phyloP scores from a whole-genome alignment of 2,329 filamentous ascomycete species.

The Phaeomoniella chlamydospora region DNA sequence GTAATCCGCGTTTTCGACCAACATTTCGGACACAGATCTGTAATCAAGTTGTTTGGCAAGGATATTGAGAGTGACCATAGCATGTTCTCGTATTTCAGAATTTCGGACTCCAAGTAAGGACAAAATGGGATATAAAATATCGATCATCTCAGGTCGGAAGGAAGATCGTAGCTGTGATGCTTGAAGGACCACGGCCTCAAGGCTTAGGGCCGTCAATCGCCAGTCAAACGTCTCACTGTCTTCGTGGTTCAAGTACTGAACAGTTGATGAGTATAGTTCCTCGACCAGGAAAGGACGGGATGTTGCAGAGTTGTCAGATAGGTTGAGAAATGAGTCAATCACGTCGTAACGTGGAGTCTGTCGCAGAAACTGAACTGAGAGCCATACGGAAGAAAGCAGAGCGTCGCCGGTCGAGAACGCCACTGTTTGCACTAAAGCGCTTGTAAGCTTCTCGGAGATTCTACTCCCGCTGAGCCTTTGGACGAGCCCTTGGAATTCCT shows the following conservation, averaged over 20 bases:
- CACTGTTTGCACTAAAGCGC: constrained; percentile 50
- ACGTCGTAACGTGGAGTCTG: constrained; percentile 35
- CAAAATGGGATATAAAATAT: constrained; percentile 80
- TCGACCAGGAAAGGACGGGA: constrained; percentile 22
- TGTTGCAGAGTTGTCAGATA: constrained; percentile 23
- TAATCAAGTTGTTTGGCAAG: constrained; percentile 69
- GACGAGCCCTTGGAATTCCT: constrained; percentile 44
- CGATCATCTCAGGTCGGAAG: constrained; percentile 77
- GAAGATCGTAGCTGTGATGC: constrained; percentile 49
- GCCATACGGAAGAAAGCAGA: constrained; percentile 63
- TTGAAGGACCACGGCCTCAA: constrained; percentile 68
- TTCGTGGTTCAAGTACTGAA: constrained; percentile 18
- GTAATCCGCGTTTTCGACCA: constrained; percentile 89
- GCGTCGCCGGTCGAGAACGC: constrained; percentile 42
- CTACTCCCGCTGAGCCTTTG: constrained; percentile 37
- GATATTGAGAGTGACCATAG: constrained; percentile 68
- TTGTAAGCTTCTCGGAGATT: constrained; percentile 36
- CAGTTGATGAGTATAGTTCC: constrained; percentile 27
- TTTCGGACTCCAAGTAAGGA: constrained; percentile 68
- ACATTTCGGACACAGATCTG: constrained; percentile 55
- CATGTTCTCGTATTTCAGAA: constrained; percentile 57
- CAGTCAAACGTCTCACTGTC: constrained; percentile 41
- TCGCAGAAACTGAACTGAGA: constrained; percentile 58
- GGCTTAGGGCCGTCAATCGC: constrained; percentile 60
- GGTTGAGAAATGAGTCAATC: constrained; percentile 52